Conservation (phyloP, 352 stramenopile species). For the Thalassiosira delicatula region DNA sequence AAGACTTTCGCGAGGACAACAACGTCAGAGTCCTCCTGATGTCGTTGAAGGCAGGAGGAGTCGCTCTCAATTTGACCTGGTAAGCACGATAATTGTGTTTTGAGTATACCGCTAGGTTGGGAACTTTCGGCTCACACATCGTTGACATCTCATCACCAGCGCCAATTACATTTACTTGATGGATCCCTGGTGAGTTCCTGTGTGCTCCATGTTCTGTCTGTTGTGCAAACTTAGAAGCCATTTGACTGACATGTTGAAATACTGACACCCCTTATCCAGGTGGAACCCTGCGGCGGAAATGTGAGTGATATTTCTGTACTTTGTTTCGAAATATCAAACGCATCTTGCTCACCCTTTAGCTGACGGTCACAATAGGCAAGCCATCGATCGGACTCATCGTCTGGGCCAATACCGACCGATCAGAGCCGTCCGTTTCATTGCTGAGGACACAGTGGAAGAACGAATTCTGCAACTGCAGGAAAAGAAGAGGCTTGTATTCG, state of each 20-base stretch:
- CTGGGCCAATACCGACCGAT: constrained; percentile 98
- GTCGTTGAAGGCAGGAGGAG: constrained; percentile 97
- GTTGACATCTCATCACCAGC: too few relatives aligned
- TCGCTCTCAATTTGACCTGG: constrained; percentile 96
- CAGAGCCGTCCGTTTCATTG: constrained; percentile 96
- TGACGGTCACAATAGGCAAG: constrained; percentile 82
- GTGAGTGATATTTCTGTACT: constrained; percentile 31
- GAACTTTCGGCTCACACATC: too few relatives aligned
- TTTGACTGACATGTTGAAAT: too few relatives aligned
- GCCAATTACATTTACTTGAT: too few relatives aligned
- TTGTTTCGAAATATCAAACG: constrained; percentile 1
- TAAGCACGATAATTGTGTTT: too few relatives aligned
- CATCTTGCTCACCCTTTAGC: neutral
- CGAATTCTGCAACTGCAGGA: constrained; percentile 96
- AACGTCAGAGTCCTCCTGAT: constrained; percentile 96
- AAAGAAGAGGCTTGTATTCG: constrained; percentile 97
- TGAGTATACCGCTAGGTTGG: too few relatives aligned
- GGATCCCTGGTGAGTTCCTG: too few relatives aligned
- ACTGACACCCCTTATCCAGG: too few relatives aligned
- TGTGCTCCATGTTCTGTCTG: too few relatives aligned
- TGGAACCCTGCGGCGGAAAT: constrained; percentile 91
- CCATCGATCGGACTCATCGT: constrained; percentile 97
- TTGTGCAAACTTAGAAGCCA: too few relatives aligned
- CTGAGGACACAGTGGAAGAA: constrained; percentile 96
- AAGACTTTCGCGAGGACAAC: constrained; percentile 89